Evolutionary conservation across 768 basidiomycete species (phyloP).

Genomic region (Paxillus involutus): DNA sequence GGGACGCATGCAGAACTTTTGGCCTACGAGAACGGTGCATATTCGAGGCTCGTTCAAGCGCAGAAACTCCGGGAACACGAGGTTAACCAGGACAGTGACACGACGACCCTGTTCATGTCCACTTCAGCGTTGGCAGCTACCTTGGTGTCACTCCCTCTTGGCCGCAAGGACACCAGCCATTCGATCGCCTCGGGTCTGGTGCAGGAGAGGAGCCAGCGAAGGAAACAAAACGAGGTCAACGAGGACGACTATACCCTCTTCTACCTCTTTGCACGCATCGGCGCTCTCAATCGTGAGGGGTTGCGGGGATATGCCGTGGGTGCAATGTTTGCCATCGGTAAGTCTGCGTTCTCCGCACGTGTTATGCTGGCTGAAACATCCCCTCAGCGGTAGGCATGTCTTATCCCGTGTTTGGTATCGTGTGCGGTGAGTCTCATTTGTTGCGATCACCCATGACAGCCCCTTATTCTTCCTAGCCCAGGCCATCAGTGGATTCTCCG

Average conservation of each 20-base stretch:
- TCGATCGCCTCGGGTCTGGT: conserved; percentile 70
- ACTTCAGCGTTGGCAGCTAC: conserved; percentile 29
- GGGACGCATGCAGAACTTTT: conserved; percentile 79
- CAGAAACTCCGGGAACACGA: conserved; percentile 69
- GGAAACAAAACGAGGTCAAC: conserved; percentile 27
- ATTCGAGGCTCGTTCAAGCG: conserved; percentile 72
- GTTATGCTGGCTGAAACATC: not conserved
- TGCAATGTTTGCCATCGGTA: conserved; percentile 48
- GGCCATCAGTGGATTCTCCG: conserved; percentile 58
- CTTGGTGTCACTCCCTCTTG: conserved; percentile 10
- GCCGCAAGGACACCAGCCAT: conserved; percentile 32
- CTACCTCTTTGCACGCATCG: conserved; percentile 73
- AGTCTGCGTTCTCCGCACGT: not conserved
- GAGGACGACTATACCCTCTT: conserved; percentile 44
- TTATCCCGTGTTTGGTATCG: conserved; percentile 71
- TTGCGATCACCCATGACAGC: no score
- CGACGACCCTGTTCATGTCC: conserved; percentile 55
- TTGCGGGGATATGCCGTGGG: conserved; percentile 64
- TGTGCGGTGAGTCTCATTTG: conserved; percentile 43
- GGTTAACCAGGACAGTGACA: conserved; percentile 29
- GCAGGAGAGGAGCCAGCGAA: conserved; percentile 43
- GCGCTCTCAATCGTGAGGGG: conserved; percentile 55
- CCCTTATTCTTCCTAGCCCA: conserved; percentile 38
- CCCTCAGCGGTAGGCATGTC: conserved; percentile 54
- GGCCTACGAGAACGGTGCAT: conserved; percentile 56